Evolutionary conservation across 345 rosid genomes (phyloP), one percentile per base, ranked within the genome.

Genomic region (Linum trigynum): DNA sequence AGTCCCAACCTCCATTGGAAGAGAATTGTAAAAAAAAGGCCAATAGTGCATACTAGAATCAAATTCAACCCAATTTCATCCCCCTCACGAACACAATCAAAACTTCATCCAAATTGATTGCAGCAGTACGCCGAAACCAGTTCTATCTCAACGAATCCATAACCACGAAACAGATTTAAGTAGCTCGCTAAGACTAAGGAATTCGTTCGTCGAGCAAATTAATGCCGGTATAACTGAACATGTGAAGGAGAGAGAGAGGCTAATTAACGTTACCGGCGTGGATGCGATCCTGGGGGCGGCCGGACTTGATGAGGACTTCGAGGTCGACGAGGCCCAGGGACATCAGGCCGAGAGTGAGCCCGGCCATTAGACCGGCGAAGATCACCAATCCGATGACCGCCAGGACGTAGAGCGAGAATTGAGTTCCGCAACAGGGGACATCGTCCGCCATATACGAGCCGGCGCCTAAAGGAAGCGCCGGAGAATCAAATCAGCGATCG

Each of bases 301-400:
- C 98, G 66, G 96, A 81, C 79, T 81, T 90, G 71, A 84, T 90
- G 77, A 90, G 97, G 72, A 92, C 97, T 74, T 92, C 97, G 42
- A 90, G 96, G 84, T 90, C 97, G 77, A 92, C 97, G 59, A 92
- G 88, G 41, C 87, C 96, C 3, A 90, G 80, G 62, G 98, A 92
- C 97, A 92, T 90, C 79, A 92, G 96, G 58, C 96, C 98, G 0
- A 90, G 87, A 0, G 98, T 92, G n/a, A 92, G 63, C 23, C 98
- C 98, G 14, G 98, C 94, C 97, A 92, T 90, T 57, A 92, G 71
- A 0, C 97, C 98, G 14, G 96, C 97, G 74, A 90, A 92, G 32
- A 72, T 4, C 7, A 92, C 98, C 17, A 90, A 76, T 14, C 86
- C 90, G 39, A 80, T 72, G 64, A 73, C 83, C 55, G 69, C 72